A percentile compares a stretch with the other conserved stretches of the same genome.
These are phyloP conservation scores for Lodderomyces pseudojiufengensis DNA, from an alignment of 1,139 yeast genomes.

Conservation along the genomic window DNA sequence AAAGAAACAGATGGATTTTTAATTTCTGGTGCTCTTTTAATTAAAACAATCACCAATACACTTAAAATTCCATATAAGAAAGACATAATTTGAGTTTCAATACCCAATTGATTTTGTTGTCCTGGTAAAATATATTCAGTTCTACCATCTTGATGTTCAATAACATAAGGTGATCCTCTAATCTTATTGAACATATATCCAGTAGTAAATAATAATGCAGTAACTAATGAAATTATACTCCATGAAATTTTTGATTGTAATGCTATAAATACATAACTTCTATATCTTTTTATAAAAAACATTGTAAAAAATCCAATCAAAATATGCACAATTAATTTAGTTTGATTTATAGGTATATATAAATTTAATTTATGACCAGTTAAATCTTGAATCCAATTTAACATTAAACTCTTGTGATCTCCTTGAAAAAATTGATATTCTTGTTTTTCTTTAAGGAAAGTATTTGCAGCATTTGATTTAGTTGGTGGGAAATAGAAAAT, in stretches of 20 bases:
- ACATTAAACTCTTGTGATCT: conserved; percentile 44
- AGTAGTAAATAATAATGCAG: conserved; percentile 68
- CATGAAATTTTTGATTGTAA: conserved; percentile 45
- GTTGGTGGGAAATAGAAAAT: conserved; percentile 63
- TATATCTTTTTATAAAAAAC: conserved; percentile 22
- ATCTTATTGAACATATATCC: conserved; percentile 95
- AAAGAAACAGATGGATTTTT: conserved; percentile 40
- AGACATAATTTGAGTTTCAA: conserved; percentile 75
- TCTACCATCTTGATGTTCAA: conserved; percentile 52
- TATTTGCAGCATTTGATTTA: conserved; percentile 24
- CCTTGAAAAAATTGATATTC: conserved; percentile 53
- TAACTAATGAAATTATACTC: conserved; percentile 59
- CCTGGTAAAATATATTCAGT: conserved; percentile 61
- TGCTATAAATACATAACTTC: conserved; percentile 30
- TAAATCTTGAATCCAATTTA: conserved; percentile 31
- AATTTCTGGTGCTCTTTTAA: conserved; percentile 47
- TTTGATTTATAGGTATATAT: conserved; percentile 53
- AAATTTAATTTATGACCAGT: conserved; percentile 47
- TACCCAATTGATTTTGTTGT: conserved; percentile 73
- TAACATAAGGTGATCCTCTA: conserved; percentile 69
- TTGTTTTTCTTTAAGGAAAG: conserved; percentile 33
- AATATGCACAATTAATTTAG: conserved; percentile 49
- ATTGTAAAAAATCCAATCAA: conserved; percentile 30
- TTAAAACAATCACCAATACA: conserved; percentile 44
- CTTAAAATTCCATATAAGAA: conserved; percentile 60